These are phyloP conservation scores for Ogataea hybrid DNA, from an alignment of 1,139 yeast genomes.

Conservation along the genomic window DNA sequence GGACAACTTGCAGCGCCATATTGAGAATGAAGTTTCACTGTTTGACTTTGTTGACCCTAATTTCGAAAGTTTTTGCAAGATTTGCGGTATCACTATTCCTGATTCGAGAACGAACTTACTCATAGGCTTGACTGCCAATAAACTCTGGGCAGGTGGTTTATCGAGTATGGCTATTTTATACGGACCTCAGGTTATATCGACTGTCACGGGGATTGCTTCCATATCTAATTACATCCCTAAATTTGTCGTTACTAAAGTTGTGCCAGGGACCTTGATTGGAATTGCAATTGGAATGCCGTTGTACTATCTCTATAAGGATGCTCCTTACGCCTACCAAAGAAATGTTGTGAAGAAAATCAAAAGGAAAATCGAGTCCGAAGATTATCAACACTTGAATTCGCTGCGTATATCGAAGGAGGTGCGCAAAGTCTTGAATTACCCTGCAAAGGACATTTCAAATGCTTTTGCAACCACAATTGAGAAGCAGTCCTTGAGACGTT, in stretches of 20 bases:
- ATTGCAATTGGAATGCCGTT: conserved; percentile 51
- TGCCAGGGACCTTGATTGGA: conserved; percentile 51
- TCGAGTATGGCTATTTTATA: conserved; percentile 26
- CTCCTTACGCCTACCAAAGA: conserved; percentile 86
- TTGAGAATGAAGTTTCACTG: conserved; percentile 58
- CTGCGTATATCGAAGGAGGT: conserved; percentile 79
- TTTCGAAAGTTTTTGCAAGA: conserved; percentile 48
- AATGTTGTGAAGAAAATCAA: conserved; percentile 75
- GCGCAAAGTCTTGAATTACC: conserved; percentile 74
- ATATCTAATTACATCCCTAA: conserved; percentile 27
- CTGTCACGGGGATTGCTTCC: conserved; percentile 27
- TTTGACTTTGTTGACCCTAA: conserved; percentile 79
- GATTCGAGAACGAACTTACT: conserved; percentile 16
- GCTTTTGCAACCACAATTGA: conserved; percentile 74
- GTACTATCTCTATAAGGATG: conserved; percentile 69
- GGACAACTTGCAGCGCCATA: conserved; percentile 59
- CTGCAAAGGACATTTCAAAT: conserved; percentile 78
- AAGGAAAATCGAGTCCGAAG: conserved; percentile 58
- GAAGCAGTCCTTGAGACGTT: conserved; percentile 57
- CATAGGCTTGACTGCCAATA: conserved; percentile 19
- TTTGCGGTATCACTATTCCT: conserved; percentile 20
- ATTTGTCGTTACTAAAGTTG: conserved; percentile 37
- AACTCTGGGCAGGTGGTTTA: conserved; percentile 27
- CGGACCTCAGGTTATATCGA: conserved; percentile 28
- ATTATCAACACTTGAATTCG: conserved; percentile 77